Percentiles rank a stretch among this genome's conserved stretches.
These are phyloP conservation scores for Phytopythium litorale DNA, from an alignment of 352 stramenopile species.

Conservation along the genomic window DNA sequence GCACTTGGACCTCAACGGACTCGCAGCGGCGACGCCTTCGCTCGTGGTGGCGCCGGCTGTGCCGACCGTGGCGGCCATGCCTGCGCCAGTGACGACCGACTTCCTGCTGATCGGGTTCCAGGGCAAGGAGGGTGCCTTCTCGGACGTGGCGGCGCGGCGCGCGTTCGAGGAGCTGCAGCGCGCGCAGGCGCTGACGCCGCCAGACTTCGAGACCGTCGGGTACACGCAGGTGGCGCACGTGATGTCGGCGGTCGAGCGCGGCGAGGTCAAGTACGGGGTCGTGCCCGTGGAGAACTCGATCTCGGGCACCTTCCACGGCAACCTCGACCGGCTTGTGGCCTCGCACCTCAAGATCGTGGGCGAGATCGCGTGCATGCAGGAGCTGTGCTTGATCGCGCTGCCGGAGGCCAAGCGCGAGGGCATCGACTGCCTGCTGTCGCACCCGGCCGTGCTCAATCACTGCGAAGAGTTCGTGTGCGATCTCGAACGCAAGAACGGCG, in stretches of 20 bases:
- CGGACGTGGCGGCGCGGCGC: conserved; percentile 47
- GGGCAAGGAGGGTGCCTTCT: conserved; percentile 71
- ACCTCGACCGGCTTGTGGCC: conserved; percentile 56
- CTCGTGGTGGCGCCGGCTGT: background rate
- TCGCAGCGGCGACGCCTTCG: background rate
- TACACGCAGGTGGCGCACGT: conserved; percentile 54
- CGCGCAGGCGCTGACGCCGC: conserved; percentile 32
- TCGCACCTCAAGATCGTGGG: conserved; percentile 69
- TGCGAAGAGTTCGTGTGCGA: conserved; percentile 65
- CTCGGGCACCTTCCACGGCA: conserved; percentile 71
- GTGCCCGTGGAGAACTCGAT: conserved; percentile 72
- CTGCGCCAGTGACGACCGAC: conserved; percentile 9
- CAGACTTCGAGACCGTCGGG: conserved; percentile 56
- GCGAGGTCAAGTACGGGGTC: conserved; percentile 55
- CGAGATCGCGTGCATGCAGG: conserved; percentile 62
- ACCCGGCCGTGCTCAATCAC: conserved; percentile 61
- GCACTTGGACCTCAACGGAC: background rate
- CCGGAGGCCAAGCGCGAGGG: conserved; percentile 33
- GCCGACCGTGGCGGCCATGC: background rate
- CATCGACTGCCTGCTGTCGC: conserved; percentile 53
- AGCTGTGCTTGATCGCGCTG: conserved; percentile 57
- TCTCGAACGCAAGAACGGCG: conserved; percentile 45
- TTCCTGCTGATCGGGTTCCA: conserved; percentile 68
- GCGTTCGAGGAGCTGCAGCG: conserved; percentile 59
- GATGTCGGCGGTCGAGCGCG: conserved; percentile 52